Evolutionary conservation across 495 filamentous ascomycete genomes (phyloP).

Genomic region (Ramalina intermedia): DNA sequence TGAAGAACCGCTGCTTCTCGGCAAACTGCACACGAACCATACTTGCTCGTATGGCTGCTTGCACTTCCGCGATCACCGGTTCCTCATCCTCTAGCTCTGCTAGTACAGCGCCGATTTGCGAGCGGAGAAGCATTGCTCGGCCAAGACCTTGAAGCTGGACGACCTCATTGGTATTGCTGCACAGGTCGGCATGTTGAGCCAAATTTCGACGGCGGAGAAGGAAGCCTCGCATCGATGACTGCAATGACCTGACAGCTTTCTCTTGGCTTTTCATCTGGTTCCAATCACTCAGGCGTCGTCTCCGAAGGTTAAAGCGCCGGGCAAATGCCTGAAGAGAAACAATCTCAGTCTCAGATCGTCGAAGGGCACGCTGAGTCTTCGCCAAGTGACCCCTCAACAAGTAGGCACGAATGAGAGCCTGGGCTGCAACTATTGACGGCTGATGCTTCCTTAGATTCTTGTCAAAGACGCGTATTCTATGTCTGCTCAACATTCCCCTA

Average conservation of each 20-base stretch:
- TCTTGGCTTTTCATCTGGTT: constrained; percentile 46
- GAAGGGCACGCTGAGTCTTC: constrained; percentile 20
- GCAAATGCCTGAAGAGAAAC: constrained; percentile 32
- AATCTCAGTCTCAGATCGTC: constrained; percentile 21
- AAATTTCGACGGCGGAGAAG: constrained; percentile 37
- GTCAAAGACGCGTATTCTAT: constrained; percentile 19
- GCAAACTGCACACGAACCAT: constrained; percentile 61
- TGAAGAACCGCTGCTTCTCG: constrained; percentile 77
- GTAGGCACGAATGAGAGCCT: constrained; percentile 31
- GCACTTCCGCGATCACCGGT: constrained; percentile 54
- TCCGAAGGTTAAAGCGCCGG: constrained; percentile 32
- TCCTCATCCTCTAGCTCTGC: constrained; percentile 70
- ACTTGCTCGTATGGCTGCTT: constrained; percentile 58
- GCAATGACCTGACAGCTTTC: constrained; percentile 45
- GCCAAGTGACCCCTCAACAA: constrained; percentile 24
- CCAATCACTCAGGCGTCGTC: constrained; percentile 28
- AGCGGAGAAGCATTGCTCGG: constrained; percentile 65
- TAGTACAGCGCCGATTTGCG: constrained; percentile 52
- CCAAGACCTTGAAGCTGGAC: constrained; percentile 55
- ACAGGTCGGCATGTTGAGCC: constrained; percentile 40
- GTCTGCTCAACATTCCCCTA: constrained; percentile 33
- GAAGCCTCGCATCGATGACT: constrained; percentile 54
- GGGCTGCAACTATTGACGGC: constrained; percentile 27
- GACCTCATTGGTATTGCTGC: constrained; percentile 41
- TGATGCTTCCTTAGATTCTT: constrained; percentile 26